Evolutionary conservation across 2,329 filamentous ascomycete species (phyloP).

Genomic region (Hymenoscyphus fructigenus): DNA sequence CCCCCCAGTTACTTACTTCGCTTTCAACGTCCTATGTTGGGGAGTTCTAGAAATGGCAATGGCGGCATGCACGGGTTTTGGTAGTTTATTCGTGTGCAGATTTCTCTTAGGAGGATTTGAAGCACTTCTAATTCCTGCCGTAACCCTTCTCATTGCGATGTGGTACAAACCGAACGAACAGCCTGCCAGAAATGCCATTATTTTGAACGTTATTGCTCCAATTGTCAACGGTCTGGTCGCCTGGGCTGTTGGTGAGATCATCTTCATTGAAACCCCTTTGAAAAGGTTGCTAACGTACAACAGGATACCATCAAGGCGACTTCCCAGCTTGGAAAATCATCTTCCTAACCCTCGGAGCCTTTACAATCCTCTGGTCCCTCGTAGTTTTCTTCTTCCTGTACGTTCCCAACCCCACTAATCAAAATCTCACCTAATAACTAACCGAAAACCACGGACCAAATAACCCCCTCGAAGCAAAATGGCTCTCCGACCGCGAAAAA

Average conservation of each 20-base stretch:
- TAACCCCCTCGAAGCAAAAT: conserved; percentile 45
- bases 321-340: conserved; percentile 33
- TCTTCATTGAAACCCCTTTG: not conserved
- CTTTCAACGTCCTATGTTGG: conserved; percentile 27
- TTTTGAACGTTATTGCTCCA: conserved; percentile 30
- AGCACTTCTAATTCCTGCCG: conserved; percentile 49
- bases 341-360: conserved; percentile 29
- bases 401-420: not conserved
- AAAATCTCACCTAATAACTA: not conserved
- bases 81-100: conserved; percentile 47
- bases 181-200: conserved; percentile 41
- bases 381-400: conserved; percentile 28
- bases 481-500: conserved; percentile 41
- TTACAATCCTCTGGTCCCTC: conserved; percentile 28
- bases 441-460: conserved; percentile 38
- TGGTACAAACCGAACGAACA: conserved; percentile 57
- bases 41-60: conserved; percentile 46
- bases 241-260: conserved; percentile 24
- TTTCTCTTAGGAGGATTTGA: conserved; percentile 54
- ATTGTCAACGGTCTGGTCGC: conserved; percentile 31
- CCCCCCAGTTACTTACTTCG: conserved; percentile 19
- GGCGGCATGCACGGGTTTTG: conserved; percentile 50
- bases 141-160: conserved; percentile 54
- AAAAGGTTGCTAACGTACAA: not conserved
- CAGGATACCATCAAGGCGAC: conserved; percentile 23